phyloP scores from a whole-genome alignment of 352 stramenopile species.

The Achlya hypogyna region DNA sequence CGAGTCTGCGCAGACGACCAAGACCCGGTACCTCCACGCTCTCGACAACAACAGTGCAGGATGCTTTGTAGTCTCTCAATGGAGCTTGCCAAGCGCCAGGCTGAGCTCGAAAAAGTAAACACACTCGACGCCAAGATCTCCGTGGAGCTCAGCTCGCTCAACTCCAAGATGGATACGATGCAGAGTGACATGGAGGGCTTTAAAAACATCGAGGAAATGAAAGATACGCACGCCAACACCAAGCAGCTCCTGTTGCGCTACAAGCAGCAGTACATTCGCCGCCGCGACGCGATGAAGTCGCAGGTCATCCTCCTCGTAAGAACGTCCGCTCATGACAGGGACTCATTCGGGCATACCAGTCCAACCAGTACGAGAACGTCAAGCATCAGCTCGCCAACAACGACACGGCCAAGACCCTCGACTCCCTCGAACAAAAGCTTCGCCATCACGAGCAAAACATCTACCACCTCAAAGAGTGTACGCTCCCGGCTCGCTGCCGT shows the following conservation, averaged over 20 bases:
- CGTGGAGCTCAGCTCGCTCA: slow-evolving; percentile 67
- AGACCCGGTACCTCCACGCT: slow-evolving; percentile 65
- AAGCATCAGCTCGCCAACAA: slow-evolving; percentile 63
- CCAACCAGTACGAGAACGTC: slow-evolving; percentile 57
- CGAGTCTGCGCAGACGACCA: slow-evolving; percentile 83
- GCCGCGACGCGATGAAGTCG: slow-evolving; percentile 76
- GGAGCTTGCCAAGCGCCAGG: slow-evolving; percentile 80
- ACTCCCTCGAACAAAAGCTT: slow-evolving; percentile 84
- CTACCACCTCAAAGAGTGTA: slow-evolving; percentile 83
- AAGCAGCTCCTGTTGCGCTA: slow-evolving; percentile 60
- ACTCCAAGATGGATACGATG: slow-evolving; percentile 84
- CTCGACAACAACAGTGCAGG: neutral
- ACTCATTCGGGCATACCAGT: neutral
- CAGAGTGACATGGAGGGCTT: slow-evolving; percentile 82
- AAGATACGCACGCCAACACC: slow-evolving; percentile 67
- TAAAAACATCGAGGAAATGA: slow-evolving; percentile 77
- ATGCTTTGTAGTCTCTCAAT: slow-evolving; percentile 33
- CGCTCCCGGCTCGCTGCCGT: neutral
- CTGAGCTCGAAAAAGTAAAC: slow-evolving; percentile 87
- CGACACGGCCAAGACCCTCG: slow-evolving; percentile 69
- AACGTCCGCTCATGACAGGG: neutral
- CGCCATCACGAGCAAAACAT: slow-evolving; percentile 89
- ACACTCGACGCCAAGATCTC: slow-evolving; percentile 84
- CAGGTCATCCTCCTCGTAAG: slow-evolving; percentile 59
- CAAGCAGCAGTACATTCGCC: slow-evolving; percentile 78